Evolutionary conservation across 768 basidiomycete species (phyloP), one percentile per base, ranked within the genome.

Genomic region (Leucocoprinus sp.): DNA sequence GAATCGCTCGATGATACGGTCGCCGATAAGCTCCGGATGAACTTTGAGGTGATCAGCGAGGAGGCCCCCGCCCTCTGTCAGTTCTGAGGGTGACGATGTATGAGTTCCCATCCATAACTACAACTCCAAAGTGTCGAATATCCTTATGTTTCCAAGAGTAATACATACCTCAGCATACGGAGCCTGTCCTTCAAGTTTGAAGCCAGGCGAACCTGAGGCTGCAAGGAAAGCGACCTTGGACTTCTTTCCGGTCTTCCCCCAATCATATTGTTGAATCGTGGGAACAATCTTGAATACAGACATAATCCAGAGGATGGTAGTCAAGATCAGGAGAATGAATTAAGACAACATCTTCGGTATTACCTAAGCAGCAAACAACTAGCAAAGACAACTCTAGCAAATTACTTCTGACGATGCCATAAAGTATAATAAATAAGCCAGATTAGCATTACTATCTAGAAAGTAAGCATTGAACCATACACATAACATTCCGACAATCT

Each of bases 91-190:
- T 12, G 75, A 72, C 8, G 68, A 86, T 2, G 87, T 75, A 55
- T 98, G 96, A 0, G 96, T 98, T 8, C 96, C 96, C 95, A 98
- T 98, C 96, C 96, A 99, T 35, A 99, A 69, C 93, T 97, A 59
- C 43, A 11, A 27, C 4, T 24, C 19, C 28, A 7, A 31, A 31
- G 31, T 12, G 31, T 31, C 42, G 54, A 31, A 51, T 41, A 21
- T 37, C 12, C 56, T 50, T 47, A 33, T 24, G 38, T 33, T 5
- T 28, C n/a, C 18, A 28, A 42, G 14, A 34, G 36, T 19, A 42
- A 39, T 31, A 53, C 78, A 42, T 61, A 91, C 95, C 80, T 99
- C 95, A 21, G 96, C 95, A 60, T 98, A 98, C 2, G 91, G 88
- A 50, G 75, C 72, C 15, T 68, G 62, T 54, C 84, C 77, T 51